A percentile compares a stretch with the other conserved stretches of the same genome.
These are phyloP conservation scores for Pleurotus platypus DNA, from an alignment of 768 basidiomycete genomes.

Conservation along the genomic window DNA sequence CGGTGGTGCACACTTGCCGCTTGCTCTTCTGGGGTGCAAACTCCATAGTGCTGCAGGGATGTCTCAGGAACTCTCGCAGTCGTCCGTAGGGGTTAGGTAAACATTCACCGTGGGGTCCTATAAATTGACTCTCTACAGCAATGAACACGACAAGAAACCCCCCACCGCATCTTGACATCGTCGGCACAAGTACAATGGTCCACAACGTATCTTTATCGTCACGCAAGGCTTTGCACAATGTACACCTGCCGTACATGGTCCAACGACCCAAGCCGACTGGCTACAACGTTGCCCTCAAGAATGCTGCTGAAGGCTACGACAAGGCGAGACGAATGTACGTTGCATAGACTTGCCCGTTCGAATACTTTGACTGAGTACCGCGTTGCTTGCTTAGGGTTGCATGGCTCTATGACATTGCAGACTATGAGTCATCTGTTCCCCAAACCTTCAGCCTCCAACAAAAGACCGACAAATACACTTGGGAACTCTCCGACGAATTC, in stretches of 20 bases:
- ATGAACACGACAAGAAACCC: no score
- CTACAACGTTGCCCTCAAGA: background rate
- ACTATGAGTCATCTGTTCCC: constrained; percentile 10
- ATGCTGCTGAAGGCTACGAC: background rate
- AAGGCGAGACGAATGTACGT: constrained; percentile 3
- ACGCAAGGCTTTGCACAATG: background rate
- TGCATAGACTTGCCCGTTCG: background rate
- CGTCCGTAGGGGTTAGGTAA: no score
- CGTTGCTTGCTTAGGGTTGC: background rate
- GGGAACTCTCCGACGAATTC: constrained; percentile 14
- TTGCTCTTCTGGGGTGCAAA: no score
- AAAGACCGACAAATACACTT: constrained; percentile 13
- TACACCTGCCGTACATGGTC: background rate
- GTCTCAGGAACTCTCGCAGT: no score
- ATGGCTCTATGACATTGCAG: constrained; percentile 2
- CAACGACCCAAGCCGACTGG: background rate
- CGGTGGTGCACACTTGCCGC: no score
- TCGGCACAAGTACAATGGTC: no score
- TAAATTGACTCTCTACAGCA: no score
- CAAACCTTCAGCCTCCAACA: constrained; percentile 5
- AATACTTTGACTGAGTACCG: no score
- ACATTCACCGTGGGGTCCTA: no score
- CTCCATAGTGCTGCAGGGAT: no score
- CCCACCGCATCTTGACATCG: no score
- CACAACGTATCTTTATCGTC: background rate